Evolutionary conservation across 768 basidiomycete species (phyloP), one percentile per base, ranked within the genome.

Genomic region (Lentinus brumalis): DNA sequence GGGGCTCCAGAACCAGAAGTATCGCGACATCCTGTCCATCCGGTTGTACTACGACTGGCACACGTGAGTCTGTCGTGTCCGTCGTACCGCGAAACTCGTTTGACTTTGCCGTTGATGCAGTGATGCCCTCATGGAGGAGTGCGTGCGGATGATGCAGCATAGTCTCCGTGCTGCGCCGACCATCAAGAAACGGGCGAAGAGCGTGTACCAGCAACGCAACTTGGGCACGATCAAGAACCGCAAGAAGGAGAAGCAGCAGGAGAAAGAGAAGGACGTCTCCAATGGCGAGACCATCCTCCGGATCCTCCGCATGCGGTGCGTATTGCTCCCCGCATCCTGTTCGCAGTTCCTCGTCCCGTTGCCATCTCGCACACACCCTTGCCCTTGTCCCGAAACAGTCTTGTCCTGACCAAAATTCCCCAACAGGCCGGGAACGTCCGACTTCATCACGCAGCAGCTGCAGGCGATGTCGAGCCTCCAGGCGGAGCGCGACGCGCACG

Each of bases 11-110:
- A 97, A 96, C 72, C 88, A 92, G 75, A 97, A 95, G 73, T 98
- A 96, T 74, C 88, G 93, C 42, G 96, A 97, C 66, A 83, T 95
- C 26, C 73, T 95, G 55, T 92, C 92, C 11, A 88, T 98, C 61
- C 86, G 95, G 35, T 74, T 99, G 53, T 98, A 97, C 76, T 98
- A 99, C 69, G 97, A 99, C 70, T 96, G 93, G 94, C 83, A 88
- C 67, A 93, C 92, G 92, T 93, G 71, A 56, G 90, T 76, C 39
- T 71, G 5, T 38, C 26, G 11, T 40, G 35, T 57, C 59, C 15
- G 39, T 42, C 51, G n/a, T 21, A 15, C 32, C 18, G 18, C 59
- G 30, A 47, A 16, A 16, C 29, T 30, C 38, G 50, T 6, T 21
- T 50, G 16, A 56, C 47, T 7, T 26, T 7, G 40, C 29, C 30